Evolutionary conservation across 495 filamentous ascomycete genomes (phyloP).

Genomic region (Bathelium albidoporum): DNA sequence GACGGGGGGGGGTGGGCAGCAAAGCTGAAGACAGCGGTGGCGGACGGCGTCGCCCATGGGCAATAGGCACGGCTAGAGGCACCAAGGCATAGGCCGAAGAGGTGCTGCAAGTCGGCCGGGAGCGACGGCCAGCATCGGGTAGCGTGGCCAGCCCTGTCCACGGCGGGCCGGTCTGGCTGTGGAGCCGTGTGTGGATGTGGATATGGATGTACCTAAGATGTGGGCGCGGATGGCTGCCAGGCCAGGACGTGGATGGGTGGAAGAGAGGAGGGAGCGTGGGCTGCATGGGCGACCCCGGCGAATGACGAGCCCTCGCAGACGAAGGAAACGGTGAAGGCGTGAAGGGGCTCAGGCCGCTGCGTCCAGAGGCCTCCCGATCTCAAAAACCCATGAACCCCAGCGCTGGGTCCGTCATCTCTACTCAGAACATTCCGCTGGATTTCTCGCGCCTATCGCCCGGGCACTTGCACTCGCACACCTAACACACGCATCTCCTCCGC

Average conservation of each 20-base stretch:
- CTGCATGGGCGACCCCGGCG: not conserved
- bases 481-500: too few relatives aligned
- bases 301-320: not conserved
- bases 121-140: not conserved
- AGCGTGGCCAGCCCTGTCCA: constrained; percentile 2
- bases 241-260: not conserved
- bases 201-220: too few relatives aligned
- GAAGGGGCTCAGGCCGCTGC: not conserved
- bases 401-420: not conserved
- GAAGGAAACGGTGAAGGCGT: not conserved
- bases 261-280: not conserved
- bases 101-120: constrained; percentile 2
- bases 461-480: too few relatives aligned
- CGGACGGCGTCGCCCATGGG: not conserved
- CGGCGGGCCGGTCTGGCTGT: not conserved
- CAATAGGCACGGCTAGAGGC: too few relatives aligned
- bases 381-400: constrained; percentile 5
- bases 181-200: not conserved
- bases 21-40: not conserved
- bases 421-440: constrained; percentile 5
- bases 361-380: not conserved
- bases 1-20: not conserved
- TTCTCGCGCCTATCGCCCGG: too few relatives aligned
- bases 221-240: not conserved
- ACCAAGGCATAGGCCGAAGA: too few relatives aligned